Evolutionary conservation across 2,329 filamentous ascomycete species (phyloP).

Genomic region (Trichoderma pleuroti): DNA sequence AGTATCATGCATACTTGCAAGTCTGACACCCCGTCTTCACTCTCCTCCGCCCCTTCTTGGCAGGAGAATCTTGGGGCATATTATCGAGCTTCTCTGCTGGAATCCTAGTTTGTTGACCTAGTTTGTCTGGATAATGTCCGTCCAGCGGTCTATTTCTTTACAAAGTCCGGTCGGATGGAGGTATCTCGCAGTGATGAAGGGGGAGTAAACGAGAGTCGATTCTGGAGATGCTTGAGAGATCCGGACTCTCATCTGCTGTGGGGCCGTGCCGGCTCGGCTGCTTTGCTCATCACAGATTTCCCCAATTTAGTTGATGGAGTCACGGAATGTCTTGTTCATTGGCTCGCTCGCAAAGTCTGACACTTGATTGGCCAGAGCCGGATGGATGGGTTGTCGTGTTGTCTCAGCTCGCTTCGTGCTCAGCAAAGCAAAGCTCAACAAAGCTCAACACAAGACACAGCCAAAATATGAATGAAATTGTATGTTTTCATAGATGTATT

Average conservation of each 20-base stretch:
- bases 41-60: neutral
- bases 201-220: neutral
- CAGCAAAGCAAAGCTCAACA: neutral
- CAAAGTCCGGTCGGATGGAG: neutral
- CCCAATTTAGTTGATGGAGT: neutral
- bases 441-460: neutral
- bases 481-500: neutral
- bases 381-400: neutral
- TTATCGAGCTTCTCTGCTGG: neutral
- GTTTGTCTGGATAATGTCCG: neutral
- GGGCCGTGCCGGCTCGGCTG: neutral
- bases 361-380: neutral
- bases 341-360: neutral
- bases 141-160: neutral
- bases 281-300: neutral
- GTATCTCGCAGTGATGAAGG: neutral
- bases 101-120: neutral
- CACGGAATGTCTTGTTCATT: neutral
- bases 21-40: slow-evolving; percentile 32
- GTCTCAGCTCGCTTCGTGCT: neutral
- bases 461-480: neutral
- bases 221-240: neutral
- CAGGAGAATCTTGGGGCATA: neutral
- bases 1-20: slow-evolving; percentile 29
- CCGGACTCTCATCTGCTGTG: neutral